Evolutionary conservation across 192 early-diverging fungal species (phyloP), one percentile per base, ranked within the genome.

Genomic region (Dispira simplex): DNA sequence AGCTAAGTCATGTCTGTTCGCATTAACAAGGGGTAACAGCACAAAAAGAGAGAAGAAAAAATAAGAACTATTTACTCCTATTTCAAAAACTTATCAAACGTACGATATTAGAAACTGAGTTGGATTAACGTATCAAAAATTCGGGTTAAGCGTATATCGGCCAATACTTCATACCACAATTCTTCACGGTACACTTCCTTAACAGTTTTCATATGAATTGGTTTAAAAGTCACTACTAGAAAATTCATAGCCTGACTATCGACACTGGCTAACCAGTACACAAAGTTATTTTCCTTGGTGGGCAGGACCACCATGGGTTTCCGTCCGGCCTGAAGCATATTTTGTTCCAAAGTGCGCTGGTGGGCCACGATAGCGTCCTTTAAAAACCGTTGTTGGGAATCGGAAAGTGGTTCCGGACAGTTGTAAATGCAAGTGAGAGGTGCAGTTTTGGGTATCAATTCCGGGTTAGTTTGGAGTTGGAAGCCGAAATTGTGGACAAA

Each of bases 401-500:
- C 55, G 26, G 13, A 26, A 26, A 27, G 26, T 14, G 55, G 26
- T 27, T 27, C 55, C 26, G 4, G 55, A 20, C 20, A 14, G 3
- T 5, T 20, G 20, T 16, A 11, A 18, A 60, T 27, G 6, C 14
- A 9, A 27, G 58, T 60, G 11, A 60, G 12, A 9, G 6, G 3
- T 8, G 3, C 14, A 4, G 58, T 60, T 21, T 60, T 44, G 21
- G 58, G 32, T 27, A 14, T 27, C 18, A 20, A 18, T 9, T 44
- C 32, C 2, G 16, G 13, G 13, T 27, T 27, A 32, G 25, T 3
- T 14, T 60, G 14, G 2, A 60, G 18, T 13, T 60, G 58, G 21
- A 60, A 60, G 12, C 58, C 58, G 44, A 60, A 60, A 21, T 60
- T 21, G 39, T 60, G 58, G 58, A 60, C 27, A 21, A 20, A 28